A percentile compares a stretch with the other conserved stretches of the same genome.
Evolutionary conservation across 2,329 filamentous ascomycete genomes (phyloP).

Genomic region (Microsporum canis): DNA sequence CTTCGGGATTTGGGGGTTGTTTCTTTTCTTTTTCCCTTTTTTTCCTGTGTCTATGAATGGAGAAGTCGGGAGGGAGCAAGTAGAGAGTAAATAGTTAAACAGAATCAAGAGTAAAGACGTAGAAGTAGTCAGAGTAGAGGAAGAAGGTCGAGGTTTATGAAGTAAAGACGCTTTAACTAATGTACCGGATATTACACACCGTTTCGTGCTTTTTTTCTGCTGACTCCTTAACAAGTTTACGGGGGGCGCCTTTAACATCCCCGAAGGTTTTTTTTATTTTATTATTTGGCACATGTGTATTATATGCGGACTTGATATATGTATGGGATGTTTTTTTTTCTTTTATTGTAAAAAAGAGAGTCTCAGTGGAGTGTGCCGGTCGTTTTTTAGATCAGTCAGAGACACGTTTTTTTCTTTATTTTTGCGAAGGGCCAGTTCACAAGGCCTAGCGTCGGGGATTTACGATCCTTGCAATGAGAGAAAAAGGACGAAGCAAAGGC

Average conservation of each 20-base stretch:
- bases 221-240: too few species aligned
- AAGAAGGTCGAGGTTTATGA: neutral
- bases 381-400: neutral
- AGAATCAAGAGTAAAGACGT: neutral
- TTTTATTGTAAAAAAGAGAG: neutral
- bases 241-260: neutral
- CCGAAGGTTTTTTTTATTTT: neutral
- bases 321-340: neutral
- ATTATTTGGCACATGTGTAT: neutral
- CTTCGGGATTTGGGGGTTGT: neutral
- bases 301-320: neutral
- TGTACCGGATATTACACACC: conserved; percentile 3
- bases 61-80: neutral
- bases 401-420: neutral
- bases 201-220: neutral
- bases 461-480: neutral
- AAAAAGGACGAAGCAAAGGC: neutral
- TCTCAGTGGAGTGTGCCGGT: neutral
- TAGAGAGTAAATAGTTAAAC: neutral
- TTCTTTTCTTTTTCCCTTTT: neutral
- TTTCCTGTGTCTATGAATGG: too few species aligned
- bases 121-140: neutral
- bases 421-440: neutral
- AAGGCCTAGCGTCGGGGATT: conserved; percentile 3
- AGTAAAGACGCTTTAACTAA: neutral